Conservation (phyloP, 257 asterid species). For the Solanum microdontum region DNA sequence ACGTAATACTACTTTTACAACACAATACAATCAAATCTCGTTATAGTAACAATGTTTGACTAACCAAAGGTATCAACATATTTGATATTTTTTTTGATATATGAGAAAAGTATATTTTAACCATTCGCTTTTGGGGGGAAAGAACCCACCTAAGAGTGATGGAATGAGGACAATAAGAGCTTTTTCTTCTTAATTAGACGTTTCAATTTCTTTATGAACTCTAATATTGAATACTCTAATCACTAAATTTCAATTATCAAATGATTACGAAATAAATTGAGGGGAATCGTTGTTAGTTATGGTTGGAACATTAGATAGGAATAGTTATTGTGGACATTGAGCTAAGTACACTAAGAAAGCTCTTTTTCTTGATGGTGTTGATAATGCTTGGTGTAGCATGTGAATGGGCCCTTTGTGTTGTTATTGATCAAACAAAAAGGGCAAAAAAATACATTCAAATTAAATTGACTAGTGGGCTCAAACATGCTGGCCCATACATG, state of each 20-base stretch:
- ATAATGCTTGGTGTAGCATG: constrained; percentile 5
- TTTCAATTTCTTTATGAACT: not conserved
- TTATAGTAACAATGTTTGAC: not conserved
- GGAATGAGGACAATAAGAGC: not conserved
- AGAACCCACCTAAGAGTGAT: not conserved
- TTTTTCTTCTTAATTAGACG: not conserved
- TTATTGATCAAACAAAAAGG: not conserved
- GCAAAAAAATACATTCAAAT: not conserved
- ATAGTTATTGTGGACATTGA: not conserved
- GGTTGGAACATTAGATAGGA: not conserved
- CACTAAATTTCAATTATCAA: not conserved
- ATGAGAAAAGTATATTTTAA: not conserved
- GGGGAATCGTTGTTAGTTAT: not conserved
- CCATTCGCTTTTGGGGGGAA: not conserved
- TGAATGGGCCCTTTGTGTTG: constrained; percentile 17
- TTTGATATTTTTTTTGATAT: not conserved
- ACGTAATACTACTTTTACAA: not conserved
- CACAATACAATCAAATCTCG: not conserved
- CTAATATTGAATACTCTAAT: not conserved
- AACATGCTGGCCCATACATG: constrained; percentile 20
- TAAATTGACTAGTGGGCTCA: constrained; percentile 8
- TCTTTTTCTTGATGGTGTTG: not conserved
- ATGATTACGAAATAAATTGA: not conserved
- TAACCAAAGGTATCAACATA: not conserved
- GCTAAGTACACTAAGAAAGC: not conserved